These are phyloP conservation scores for Emmonsia crescens DNA, from an alignment of 2,329 filamentous ascomycete species.

Conservation along the genomic window DNA sequence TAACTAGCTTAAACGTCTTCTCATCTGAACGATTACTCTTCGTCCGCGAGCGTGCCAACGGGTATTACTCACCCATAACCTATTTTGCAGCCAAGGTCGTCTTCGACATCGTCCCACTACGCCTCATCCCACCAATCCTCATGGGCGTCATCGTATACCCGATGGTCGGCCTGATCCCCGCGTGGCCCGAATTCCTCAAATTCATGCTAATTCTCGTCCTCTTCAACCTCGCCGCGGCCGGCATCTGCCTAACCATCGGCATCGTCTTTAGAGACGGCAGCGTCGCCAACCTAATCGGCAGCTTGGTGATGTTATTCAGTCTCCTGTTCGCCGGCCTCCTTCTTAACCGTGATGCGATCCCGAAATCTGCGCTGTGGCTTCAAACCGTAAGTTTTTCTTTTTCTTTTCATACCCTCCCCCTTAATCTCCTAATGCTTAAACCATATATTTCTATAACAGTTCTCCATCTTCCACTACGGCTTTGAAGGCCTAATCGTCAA, in stretches of 20 bases:
- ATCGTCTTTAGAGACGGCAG: constrained; percentile 86
- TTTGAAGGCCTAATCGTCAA: constrained; percentile 97
- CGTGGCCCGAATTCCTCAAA: constrained; percentile 72
- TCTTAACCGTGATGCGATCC: constrained; percentile 89
- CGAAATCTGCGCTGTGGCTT: constrained; percentile 73
- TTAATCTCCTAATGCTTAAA: constrained; percentile 17
- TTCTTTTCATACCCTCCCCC: neutral
- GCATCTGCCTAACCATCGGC: constrained; percentile 90
- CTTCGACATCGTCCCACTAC: constrained; percentile 94
- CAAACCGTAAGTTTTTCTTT: constrained; percentile 52
- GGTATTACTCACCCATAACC: constrained; percentile 86
- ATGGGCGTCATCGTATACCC: constrained; percentile 95
- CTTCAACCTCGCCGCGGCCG: constrained; percentile 89
- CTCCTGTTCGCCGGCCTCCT: constrained; percentile 87
- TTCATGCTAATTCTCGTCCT: constrained; percentile 87
- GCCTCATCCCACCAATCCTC: constrained; percentile 85
- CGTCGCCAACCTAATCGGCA: constrained; percentile 87
- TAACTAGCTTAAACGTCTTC: constrained; percentile 90
- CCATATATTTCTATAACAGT: constrained; percentile 25
- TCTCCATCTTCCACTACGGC: constrained; percentile 97
- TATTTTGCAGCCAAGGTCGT: constrained; percentile 95
- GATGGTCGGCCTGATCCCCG: constrained; percentile 86
- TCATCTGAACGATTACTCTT: constrained; percentile 84
- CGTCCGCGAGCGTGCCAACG: constrained; percentile 85
- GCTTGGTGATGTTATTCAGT: constrained; percentile 94